These are phyloP conservation scores for Lactuca saligna DNA, from an alignment of 129 eudicot species.

Conservation along the genomic window DNA sequence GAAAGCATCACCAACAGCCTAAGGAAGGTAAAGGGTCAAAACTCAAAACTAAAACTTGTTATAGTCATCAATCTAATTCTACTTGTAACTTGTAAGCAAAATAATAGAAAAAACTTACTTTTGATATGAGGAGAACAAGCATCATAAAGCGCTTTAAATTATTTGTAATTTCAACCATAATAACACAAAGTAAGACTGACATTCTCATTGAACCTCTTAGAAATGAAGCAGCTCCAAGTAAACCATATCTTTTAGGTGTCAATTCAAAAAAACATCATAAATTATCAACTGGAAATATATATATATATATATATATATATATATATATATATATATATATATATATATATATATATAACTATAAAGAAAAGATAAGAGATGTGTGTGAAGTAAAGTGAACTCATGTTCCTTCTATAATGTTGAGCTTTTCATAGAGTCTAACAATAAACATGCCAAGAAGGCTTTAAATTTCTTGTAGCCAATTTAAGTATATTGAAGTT, in stretches of 20 bases:
- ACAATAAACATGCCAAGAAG: conserved; percentile 98
- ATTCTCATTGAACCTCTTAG: conserved; percentile 98
- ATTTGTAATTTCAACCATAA: conserved; percentile 96
- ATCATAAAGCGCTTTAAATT: conserved; percentile 86
- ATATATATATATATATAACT: too few species aligned
- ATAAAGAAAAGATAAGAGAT: neutral
- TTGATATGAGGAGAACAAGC: conserved; percentile 98
- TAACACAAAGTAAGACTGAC: conserved; percentile 96
- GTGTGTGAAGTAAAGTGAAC: conserved; percentile 19
- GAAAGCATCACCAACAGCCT: conserved; percentile 99
- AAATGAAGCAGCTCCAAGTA: conserved; percentile 97
- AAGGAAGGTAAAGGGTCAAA: conserved; percentile 25
- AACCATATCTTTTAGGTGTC: conserved; percentile 71
- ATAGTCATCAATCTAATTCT: neutral
- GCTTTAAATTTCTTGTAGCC: too few species aligned
- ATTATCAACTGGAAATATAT: conserved; percentile 4
- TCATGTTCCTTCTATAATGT: conserved; percentile 99
- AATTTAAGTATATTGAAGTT: too few species aligned
- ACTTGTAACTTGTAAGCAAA: neutral
- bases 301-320: neutral
- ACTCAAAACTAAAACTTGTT: neutral
- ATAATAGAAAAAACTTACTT: conserved; percentile 42
- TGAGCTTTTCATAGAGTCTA: conserved; percentile 63
- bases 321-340: too few species aligned
- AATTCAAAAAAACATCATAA: too few species aligned